Base-by-base conservation (phyloP, 2,329 filamentous ascomycete species). In the Alternaria longipes region DNA sequence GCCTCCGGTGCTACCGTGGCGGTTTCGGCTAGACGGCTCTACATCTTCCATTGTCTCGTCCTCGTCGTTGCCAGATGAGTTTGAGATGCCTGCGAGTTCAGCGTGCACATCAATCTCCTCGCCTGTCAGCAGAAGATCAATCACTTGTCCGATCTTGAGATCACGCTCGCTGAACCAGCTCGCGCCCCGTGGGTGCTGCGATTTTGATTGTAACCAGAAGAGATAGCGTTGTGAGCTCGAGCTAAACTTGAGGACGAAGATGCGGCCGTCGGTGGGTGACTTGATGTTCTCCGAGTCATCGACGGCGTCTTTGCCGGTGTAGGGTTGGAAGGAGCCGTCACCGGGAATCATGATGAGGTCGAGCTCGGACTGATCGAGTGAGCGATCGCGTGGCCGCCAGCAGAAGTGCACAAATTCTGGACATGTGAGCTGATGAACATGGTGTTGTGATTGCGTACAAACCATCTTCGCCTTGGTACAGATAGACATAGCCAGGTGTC, bases 171-270 rank as follows among this genome's bases (percentile, higher is more conserved):
- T 97, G 81, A 97, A 91, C 86, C 88, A 93, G 80, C 87, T 89
- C 8, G 89, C 83, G 52, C 84, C 90, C 77, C 82, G 86, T 66
- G 83, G 86, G 75, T 88, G 88, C 81, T 97, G 93, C 32, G 90
- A 87, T 81, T 94, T 94, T 30, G 93, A 95, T 81, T 99, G 95
- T 75, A 99, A 84, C 94, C 94, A 99, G 84, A 98, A 99, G 61
- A 97, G 85, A 81, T 98, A 86, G 74, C 94, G 89, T 80, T 96
- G 90, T 60, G 93, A 95, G 65, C 93, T 97, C 12, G 94, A 97
- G 30, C 87, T 87, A 83, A 99, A 99, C 80, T 97, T 97, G 74
- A 99, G 89, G 59, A 91, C 90, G 78, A 94, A 97, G 78, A 99
- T 90, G 72, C 95, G 92, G 68, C 94, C 96, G 76, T 96, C 93